These are phyloP conservation scores for Magnaporthiopsis incrustans DNA, from an alignment of 2,329 filamentous ascomycete genomes.

Conservation along the genomic window DNA sequence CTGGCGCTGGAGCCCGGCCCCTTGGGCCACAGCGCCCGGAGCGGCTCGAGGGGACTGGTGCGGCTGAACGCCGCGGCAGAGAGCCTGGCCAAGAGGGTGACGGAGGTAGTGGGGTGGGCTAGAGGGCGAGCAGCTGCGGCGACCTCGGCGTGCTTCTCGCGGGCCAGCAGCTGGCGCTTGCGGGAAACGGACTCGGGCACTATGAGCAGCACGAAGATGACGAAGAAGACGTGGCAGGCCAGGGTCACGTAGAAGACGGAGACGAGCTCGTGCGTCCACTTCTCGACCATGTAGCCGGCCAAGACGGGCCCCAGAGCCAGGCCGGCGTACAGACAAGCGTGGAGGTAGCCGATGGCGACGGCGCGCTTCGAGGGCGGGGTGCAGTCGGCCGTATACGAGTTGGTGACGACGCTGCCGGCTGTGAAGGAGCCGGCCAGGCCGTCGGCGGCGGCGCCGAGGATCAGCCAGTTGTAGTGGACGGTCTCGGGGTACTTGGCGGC, in stretches of 20 bases:
- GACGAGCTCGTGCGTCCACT: constrained; percentile 60
- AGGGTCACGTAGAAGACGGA: constrained; percentile 80
- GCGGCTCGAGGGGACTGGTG: constrained; percentile 65
- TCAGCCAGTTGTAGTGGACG: constrained; percentile 69
- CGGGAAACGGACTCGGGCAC: constrained; percentile 80
- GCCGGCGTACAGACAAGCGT: constrained; percentile 83
- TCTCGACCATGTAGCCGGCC: constrained; percentile 70
- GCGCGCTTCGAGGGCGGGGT: constrained; percentile 71
- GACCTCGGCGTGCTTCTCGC: constrained; percentile 51
- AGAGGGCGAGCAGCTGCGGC: background rate
- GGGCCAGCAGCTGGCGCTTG: constrained; percentile 60
- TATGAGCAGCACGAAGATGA: constrained; percentile 60
- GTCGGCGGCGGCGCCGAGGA: constrained; percentile 71
- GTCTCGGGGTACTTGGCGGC: constrained; percentile 66
- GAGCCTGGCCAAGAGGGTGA: constrained; percentile 23
- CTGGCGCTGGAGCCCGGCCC: constrained; percentile 50
- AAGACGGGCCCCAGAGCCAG: constrained; percentile 79
- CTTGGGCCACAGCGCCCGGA: constrained; percentile 69
- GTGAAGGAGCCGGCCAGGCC: constrained; percentile 86
- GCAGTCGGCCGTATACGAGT: constrained; percentile 87
- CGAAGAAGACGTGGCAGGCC: constrained; percentile 64
- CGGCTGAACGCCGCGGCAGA: constrained; percentile 21
- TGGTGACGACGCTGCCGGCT: constrained; percentile 63
- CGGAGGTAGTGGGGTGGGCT: background rate
- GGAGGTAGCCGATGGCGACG: constrained; percentile 81